Base-by-base conservation (phyloP, 352 stramenopile species). In the Pythium vanterpoolii region DNA sequence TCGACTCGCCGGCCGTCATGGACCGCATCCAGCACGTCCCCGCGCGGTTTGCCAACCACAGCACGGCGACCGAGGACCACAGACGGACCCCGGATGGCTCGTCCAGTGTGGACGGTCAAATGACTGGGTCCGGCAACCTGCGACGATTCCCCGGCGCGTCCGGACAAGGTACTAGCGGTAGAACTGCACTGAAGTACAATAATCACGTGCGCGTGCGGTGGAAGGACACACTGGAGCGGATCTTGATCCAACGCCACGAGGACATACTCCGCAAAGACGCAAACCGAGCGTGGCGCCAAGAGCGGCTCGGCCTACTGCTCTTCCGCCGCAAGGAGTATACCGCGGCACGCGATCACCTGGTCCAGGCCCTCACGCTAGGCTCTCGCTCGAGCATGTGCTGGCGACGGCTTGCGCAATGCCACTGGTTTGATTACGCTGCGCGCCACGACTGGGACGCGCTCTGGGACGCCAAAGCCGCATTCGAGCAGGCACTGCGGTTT, bases 231-330 rank as follows among this genome's bases (percentile, higher is more conserved):
- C 70, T 78, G 24, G 56, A 81, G n/a, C 62, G 61, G 5, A 43
- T 90, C 39, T 45, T 89, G 28, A 83, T 86, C 27, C 47, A 77
- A 21, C 78, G 72, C 0, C 80, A 93, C 44, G 66, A 86, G 33
- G 64, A 83, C 27, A 81, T 89, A 38, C 53, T 90, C 11, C 44
- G 49, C 19, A 87, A 83, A 43, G 74, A 89, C 21, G 65, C 73
- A 5, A 77, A 80, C 18, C 73, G 81, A 14, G 72, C 70, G 49
- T 90, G 79, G 83, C 63, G 80, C 13, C 83, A 93, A 31, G 79
- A 90, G 44, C 72, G 80, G 9, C 80, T 90, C 38, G 79, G 77
- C 0, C 54, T 85, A 7, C 51, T 87, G 33, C 61, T 87, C 4
- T 90, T 81, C 24, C 55, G 68, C 0, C 70, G 72, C 0, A 39